A percentile compares a stretch with the other conserved stretches of the same genome.
Evolutionary conservation across 2,329 filamentous ascomycete species (phyloP).

Genomic region (Epichloe uncinata): DNA sequence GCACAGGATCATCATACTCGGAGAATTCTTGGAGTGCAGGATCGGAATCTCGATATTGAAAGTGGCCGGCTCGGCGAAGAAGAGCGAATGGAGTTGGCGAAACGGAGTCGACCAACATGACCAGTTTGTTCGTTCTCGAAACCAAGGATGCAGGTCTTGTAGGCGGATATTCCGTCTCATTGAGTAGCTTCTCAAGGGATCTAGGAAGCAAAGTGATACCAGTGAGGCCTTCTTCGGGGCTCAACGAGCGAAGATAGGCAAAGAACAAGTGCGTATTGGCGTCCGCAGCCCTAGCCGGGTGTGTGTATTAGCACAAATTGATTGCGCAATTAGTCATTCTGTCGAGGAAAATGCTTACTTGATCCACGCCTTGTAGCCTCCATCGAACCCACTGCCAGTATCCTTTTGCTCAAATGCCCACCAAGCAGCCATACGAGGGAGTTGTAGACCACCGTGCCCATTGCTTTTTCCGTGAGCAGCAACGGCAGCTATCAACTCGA

Average conservation of each 20-base stretch:
- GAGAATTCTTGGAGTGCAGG: conserved; percentile 73
- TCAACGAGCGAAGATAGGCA: conserved; percentile 81
- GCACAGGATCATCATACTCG: conserved; percentile 76
- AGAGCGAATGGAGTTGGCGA: conserved; percentile 90
- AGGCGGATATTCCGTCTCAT: conserved; percentile 90
- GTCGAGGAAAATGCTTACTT: conserved; percentile 17
- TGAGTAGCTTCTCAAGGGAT: conserved; percentile 78
- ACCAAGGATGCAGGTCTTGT: conserved; percentile 64
- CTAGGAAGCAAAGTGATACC: conserved; percentile 79
- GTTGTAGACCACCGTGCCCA: conserved; percentile 81
- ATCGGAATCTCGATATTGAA: conserved; percentile 88
- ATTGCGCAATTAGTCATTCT: neutral
- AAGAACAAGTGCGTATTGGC: conserved; percentile 97
- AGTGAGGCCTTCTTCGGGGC: conserved; percentile 63
- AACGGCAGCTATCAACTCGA: conserved; percentile 80
- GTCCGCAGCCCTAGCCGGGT: conserved; percentile 60
- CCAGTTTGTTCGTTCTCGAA: conserved; percentile 70
- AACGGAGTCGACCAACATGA: conserved; percentile 93
- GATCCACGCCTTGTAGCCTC: conserved; percentile 86
- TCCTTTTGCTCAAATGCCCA: conserved; percentile 95
- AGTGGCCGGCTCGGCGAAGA: conserved; percentile 80
- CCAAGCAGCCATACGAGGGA: conserved; percentile 93
- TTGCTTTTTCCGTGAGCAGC: conserved; percentile 90
- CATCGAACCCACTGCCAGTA: conserved; percentile 81
- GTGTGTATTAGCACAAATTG: conserved; percentile 1